Percentiles rank a stretch among this genome's conserved stretches.
These are phyloP conservation scores for Achaetomium macrosporum DNA, from an alignment of 2,329 filamentous ascomycete species.

Conservation along the genomic window DNA sequence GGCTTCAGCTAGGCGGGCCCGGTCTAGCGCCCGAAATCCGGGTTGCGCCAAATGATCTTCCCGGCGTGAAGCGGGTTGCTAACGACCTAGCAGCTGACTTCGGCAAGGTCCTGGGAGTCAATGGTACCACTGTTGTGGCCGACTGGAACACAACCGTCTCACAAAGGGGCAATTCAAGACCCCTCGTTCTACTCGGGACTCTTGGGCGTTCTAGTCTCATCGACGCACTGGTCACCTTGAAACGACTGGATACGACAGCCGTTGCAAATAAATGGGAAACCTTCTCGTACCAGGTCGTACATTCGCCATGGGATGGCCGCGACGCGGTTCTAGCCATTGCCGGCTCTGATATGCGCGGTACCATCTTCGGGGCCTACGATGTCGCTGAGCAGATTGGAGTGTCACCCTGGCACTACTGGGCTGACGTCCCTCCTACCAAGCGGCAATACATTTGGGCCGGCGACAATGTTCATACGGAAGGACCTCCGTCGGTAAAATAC, in stretches of 20 bases:
- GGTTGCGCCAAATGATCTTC: conserved; percentile 21
- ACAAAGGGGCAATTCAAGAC: conserved; percentile 8
- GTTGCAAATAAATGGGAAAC: conserved; percentile 51
- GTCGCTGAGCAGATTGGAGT: conserved; percentile 55
- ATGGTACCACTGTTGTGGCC: conserved; percentile 16
- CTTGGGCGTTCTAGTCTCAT: conserved; percentile 47
- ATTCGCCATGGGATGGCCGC: conserved; percentile 24
- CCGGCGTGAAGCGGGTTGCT: conserved; percentile 23
- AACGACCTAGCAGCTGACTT: conserved; percentile 25
- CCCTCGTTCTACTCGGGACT: conserved; percentile 46
- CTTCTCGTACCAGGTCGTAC: conserved; percentile 42
- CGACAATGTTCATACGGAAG: conserved; percentile 38
- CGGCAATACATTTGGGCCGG: conserved; percentile 43
- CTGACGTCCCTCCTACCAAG: conserved; percentile 45
- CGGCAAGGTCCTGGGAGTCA: conserved; percentile 12
- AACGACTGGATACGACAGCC: conserved; percentile 42
- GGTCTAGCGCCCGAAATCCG: conserved; percentile 24
- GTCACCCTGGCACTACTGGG: conserved; percentile 55
- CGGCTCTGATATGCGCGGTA: conserved; percentile 51
- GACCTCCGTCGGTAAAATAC: conserved; percentile 50
- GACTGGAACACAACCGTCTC: conserved; percentile 14
- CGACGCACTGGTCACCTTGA: conserved; percentile 38
- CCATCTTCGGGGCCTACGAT: conserved; percentile 53
- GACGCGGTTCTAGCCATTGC: conserved; percentile 44
- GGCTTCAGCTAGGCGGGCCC: conserved; percentile 21